These are phyloP conservation scores for Phytophthora pseudosyringae DNA, from an alignment of 352 stramenopile species.

Conservation along the genomic window DNA sequence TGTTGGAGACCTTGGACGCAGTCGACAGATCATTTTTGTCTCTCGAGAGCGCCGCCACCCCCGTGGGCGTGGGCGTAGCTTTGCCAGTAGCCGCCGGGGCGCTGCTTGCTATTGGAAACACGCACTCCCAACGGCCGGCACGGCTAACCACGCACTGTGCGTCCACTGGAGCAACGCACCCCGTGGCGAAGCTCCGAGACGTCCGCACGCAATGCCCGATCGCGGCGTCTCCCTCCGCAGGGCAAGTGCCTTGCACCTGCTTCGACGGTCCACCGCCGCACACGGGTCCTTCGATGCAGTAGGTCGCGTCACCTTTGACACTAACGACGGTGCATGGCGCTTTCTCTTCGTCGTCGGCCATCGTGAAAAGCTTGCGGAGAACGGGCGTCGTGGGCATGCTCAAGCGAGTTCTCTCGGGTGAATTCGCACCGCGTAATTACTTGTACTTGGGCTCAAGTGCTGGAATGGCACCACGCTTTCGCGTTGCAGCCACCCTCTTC, in stretches of 20 bases:
- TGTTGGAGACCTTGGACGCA: slow-evolving; percentile 3
- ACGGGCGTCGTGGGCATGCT: slow-evolving; percentile 7
- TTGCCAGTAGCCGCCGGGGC: background rate
- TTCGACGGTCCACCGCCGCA: slow-evolving; percentile 35
- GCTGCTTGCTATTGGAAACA: slow-evolving; percentile 22
- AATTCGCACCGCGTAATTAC: no score
- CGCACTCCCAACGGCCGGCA: slow-evolving; percentile 41
- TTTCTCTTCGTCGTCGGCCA: slow-evolving; percentile 5
- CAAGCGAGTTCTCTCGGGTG: background rate
- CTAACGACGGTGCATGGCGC: slow-evolving; percentile 39
- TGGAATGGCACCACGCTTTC: slow-evolving; percentile 6
- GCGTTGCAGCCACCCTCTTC: slow-evolving; percentile 9
- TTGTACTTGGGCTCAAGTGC: slow-evolving; percentile 12
- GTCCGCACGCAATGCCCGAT: slow-evolving; percentile 37
- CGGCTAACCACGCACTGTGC: slow-evolving; percentile 44
- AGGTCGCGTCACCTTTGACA: slow-evolving; percentile 50
- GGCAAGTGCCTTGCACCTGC: slow-evolving; percentile 33
- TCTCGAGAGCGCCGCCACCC: background rate
- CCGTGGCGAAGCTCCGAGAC: slow-evolving; percentile 34
- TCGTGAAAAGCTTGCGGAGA: slow-evolving; percentile 19
- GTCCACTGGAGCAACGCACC: slow-evolving; percentile 48
- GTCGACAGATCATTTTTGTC: slow-evolving; percentile 19
- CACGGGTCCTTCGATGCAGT: slow-evolving; percentile 50
- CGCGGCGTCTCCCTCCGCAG: slow-evolving; percentile 38
- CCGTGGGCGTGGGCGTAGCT: background rate